Evolutionary conservation across 192 early-diverging fungal species (phyloP).

Genomic region (Coemansia sp.): DNA sequence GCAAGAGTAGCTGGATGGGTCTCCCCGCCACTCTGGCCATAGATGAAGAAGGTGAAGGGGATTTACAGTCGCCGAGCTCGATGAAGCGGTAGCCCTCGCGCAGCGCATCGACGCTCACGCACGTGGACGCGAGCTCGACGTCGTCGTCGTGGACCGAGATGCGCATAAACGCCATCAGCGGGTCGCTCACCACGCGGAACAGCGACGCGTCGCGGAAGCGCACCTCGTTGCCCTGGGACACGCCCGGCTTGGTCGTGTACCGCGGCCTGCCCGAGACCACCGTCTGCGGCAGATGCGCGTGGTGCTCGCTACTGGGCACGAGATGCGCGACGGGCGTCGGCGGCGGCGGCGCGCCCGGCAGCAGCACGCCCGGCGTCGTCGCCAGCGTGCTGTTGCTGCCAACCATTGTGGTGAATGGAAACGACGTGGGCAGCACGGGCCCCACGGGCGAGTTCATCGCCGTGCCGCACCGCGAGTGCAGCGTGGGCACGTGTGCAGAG

Average conservation of each 20-base stretch:
- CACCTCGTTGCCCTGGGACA: slow-evolving; percentile 29
- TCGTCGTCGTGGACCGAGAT: slow-evolving; percentile 42
- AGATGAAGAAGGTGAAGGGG: no score
- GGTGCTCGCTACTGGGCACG: no score
- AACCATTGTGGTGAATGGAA: slow-evolving; percentile 18
- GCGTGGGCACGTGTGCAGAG: slow-evolving; percentile 4
- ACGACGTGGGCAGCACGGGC: slow-evolving; percentile 1
- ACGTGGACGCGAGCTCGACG: slow-evolving; percentile 35
- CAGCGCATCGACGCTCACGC: slow-evolving; percentile 26
- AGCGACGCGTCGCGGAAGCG: slow-evolving; percentile 38
- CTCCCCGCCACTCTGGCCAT: no score
- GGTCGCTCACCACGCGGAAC: slow-evolving; percentile 34
- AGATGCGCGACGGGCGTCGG: slow-evolving; percentile 26
- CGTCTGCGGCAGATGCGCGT: neutral
- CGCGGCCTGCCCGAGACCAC: slow-evolving; percentile 11
- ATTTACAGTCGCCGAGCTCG: slow-evolving; percentile 38
- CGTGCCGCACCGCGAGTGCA: slow-evolving; percentile 20
- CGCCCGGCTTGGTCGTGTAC: slow-evolving; percentile 20
- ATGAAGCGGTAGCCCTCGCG: slow-evolving; percentile 45
- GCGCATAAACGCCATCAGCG: slow-evolving; percentile 43
- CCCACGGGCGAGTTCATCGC: slow-evolving; percentile 28
- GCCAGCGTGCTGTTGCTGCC: slow-evolving; percentile 6
- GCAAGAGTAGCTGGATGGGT: slow-evolving; percentile 29
- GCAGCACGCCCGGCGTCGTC: slow-evolving; percentile 18
- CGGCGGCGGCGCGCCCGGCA: slow-evolving; percentile 23